phyloP scores from a whole-genome alignment of 129 eudicot species.

The Glebionis coronaria region DNA sequence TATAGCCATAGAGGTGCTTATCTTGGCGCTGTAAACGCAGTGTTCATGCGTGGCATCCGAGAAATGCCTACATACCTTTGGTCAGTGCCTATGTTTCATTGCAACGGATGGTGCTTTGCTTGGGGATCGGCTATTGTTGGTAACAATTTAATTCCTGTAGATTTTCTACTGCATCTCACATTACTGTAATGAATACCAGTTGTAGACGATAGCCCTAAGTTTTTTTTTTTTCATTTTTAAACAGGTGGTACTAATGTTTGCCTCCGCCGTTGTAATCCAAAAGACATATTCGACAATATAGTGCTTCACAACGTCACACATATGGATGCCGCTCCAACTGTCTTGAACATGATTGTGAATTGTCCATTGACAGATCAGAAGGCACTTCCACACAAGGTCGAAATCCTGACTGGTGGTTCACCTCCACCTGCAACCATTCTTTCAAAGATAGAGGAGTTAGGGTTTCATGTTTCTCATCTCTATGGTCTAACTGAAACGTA shows the following conservation, averaged over 20 bases:
- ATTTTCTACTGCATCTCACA: too few species aligned
- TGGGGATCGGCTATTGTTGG: conserved; percentile 41
- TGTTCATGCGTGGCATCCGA: conserved; percentile 26
- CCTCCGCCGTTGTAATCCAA: conserved; percentile 30
- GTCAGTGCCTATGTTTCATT: conserved; percentile 50
- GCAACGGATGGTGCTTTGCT: conserved; percentile 46
- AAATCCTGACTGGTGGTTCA: conserved; percentile 27
- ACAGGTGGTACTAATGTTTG: conserved; percentile 39
- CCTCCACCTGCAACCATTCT: conserved; percentile 28
- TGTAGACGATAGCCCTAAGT: too few species aligned
- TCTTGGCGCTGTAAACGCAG: conserved; percentile 26
- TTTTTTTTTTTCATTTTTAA: not conserved
- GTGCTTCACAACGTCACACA: conserved; percentile 35
- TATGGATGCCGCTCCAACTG: conserved; percentile 44
- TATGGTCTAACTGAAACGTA: conserved; percentile 25
- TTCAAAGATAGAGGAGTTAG: conserved; percentile 30
- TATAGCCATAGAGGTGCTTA: conserved; percentile 43
- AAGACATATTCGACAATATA: conserved; percentile 29
- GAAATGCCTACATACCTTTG: conserved; percentile 37
- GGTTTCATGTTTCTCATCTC: conserved; percentile 18
- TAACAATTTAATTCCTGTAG: not conserved
- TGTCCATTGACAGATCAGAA: conserved; percentile 7
- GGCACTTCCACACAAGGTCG: conserved; percentile 28
- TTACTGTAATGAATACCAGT: too few species aligned
- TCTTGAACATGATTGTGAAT: conserved; percentile 38